Evolutionary conservation across 2,329 filamentous ascomycete species (phyloP), one percentile per base, ranked within the genome.

Genomic region (Fusarium devonianum): DNA sequence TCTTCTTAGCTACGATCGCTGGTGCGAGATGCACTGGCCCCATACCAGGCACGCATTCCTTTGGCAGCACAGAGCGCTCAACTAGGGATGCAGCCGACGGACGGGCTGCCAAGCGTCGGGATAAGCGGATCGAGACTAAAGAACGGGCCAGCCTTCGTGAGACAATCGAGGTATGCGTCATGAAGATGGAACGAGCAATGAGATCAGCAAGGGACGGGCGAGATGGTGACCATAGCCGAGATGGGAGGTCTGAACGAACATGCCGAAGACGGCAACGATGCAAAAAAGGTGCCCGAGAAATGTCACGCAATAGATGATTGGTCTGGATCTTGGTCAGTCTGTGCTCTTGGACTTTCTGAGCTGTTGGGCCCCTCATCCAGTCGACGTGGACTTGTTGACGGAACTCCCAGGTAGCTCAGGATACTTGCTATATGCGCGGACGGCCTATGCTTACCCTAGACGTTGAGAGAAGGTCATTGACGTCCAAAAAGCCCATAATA

Each of bases 231-330:
- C 74, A 73, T 9, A 90, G 76, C 22, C 84, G 73, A 12, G 79
- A 78, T 4, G 79, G 75, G 4, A 90, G 78, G 4, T 76, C 69
- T 23, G 73, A 62, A 25, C 84, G 81, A 25, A 77, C 81, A 56
- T 74, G 78, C 38, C 79, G 83, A 14, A 88, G 79, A 35, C 87
- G 85, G 56, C 80, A 75, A 42, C 74, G 74, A 66, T 89, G 87
- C 12, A 90, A 73, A 44, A 88, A 76, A n/a, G 86, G 87, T 30
- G 85, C 78, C 32, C 84, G 75, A 17, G 83, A 84, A 37, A 90
- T 77, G 32, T 71, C 68, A 56, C 86, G 84, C 40, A 90, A 77
- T 51, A 79, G 79, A 65, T 81, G 86, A 52, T 77, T 86, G 28
- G 80, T 81, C 85, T 87, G 37, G 19, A 30, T 47, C 35, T 37